Evolutionary conservation across 768 basidiomycete species (phyloP), one percentile per base, ranked within the genome.

Genomic region (Rhodotorula diobovata): DNA sequence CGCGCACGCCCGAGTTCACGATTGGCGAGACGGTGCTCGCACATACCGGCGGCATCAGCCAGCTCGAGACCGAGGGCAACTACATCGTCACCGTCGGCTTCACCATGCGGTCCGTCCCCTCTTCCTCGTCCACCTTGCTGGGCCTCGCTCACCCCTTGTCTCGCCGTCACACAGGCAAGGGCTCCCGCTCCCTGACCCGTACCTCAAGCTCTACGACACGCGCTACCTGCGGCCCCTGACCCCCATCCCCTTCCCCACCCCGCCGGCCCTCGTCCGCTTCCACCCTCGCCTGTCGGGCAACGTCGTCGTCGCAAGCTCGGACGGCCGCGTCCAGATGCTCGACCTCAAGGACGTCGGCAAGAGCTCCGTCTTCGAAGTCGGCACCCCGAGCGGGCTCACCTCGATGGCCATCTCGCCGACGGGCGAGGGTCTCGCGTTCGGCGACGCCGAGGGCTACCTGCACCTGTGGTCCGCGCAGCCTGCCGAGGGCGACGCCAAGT

Each of bases 171-270:
- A 9, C 77, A 96, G 94, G 80, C 91, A 90, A 80, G 88, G 89
- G 14, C 88, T 89, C 58, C 92, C 94, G 10, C 85, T 89, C 65
- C 90, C 91, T 0, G 95, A 97, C 79, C 91, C 93, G 6, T 83
- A 93, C 45, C 91, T 99, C 73, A 96, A 95, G 81, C 84, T 97
- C 21, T 96, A 89, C 76, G 95, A 99, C 80, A 77, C 91, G 41
- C 88, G 95, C 41, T 90, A 85, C 34, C 86, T 97, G 83, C 85
- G 86, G 51, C 84, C 92, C 1, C 84, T 97, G 4, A 85, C 91
- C 6, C 92, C 95, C 0, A 85, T 97, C 41, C 87, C 91, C 2
- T 97, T 96, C 79, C 87, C 91, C 11, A 86, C 88, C 20, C 89
- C 90, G 0, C 93, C 95, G 2, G 86, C 90, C 2, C 93, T 94